These are phyloP conservation scores for Colletotrichum aenigma DNA, from an alignment of 2,329 filamentous ascomycete genomes.

Conservation along the genomic window DNA sequence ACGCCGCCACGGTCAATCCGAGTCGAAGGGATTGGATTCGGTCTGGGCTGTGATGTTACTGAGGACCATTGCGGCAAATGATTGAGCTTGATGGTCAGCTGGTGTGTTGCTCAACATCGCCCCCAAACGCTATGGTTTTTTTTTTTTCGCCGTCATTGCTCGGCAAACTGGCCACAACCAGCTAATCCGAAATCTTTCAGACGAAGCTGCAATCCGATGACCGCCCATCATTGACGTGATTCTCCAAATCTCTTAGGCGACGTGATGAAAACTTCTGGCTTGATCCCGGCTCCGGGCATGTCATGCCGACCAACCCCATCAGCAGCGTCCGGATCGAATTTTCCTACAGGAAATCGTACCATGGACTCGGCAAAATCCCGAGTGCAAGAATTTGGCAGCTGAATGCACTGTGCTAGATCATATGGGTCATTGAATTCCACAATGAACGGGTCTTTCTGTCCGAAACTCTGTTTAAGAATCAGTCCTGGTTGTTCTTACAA, in stretches of 20 bases:
- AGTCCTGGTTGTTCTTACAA: not conserved
- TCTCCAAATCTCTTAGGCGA: not conserved
- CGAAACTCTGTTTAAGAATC: fast-evolving
- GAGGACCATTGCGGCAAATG: not conserved
- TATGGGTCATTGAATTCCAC: not conserved
- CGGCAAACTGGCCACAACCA: not conserved
- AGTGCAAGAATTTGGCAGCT: not conserved
- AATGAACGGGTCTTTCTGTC: not conserved
- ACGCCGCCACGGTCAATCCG: not conserved
- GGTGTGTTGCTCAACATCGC: not conserved
- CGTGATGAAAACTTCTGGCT: not conserved
- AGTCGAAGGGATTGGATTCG: not conserved
- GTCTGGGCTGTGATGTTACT: not conserved
- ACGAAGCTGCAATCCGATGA: not conserved
- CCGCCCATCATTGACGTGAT: not conserved
- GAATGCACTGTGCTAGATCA: not conserved
- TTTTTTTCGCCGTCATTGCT: not conserved
- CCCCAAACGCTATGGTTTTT: not conserved
- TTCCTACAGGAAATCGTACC: not conserved
- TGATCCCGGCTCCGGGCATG: not conserved
- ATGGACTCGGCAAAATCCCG: not conserved
- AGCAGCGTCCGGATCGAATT: not conserved
- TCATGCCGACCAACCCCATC: not conserved
- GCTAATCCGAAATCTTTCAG: not conserved
- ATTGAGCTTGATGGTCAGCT: not conserved